Percentiles rank a stretch among this genome's conserved stretches.
phyloP scores from a whole-genome alignment of 2,329 filamentous ascomycete genomes.

The Curvularia sp. region DNA sequence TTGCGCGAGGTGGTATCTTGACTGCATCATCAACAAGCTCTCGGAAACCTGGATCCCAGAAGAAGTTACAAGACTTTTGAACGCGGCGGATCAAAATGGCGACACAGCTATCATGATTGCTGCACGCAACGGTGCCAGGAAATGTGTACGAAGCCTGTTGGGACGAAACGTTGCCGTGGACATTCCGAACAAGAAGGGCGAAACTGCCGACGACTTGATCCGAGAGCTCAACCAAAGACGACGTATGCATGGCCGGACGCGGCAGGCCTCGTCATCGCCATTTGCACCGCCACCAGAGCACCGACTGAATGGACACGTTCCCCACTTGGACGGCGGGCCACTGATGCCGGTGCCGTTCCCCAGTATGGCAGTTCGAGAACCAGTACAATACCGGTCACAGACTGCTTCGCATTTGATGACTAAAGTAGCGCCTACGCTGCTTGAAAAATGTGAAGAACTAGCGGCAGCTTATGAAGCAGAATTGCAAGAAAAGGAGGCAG shows the following conservation, averaged over 20 bases:
- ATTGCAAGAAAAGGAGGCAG: slow-evolving; percentile 72
- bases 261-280: slow-evolving; percentile 76
- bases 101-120: slow-evolving; percentile 91
- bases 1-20: slow-evolving; percentile 91
- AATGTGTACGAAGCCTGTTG: slow-evolving; percentile 70
- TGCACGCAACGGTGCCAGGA: slow-evolving; percentile 84
- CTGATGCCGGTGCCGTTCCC: slow-evolving; percentile 38
- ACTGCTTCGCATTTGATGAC: slow-evolving; percentile 66
- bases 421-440: slow-evolving; percentile 65
- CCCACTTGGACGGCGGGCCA: slow-evolving; percentile 33
- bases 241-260: slow-evolving; percentile 63
- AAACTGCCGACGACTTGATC: slow-evolving; percentile 85
- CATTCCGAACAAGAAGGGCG: slow-evolving; percentile 79
- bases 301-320: slow-evolving; percentile 38
- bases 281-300: slow-evolving; percentile 52
- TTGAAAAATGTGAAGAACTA: slow-evolving; percentile 53
- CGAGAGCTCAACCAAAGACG: slow-evolving; percentile 72
- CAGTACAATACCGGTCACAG: slow-evolving; percentile 52
- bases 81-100: slow-evolving; percentile 82
- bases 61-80: slow-evolving; percentile 78
- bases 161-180: slow-evolving; percentile 82
- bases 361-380: slow-evolving; percentile 28
- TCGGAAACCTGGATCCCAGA: slow-evolving; percentile 77
- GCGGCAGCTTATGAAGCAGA: slow-evolving; percentile 71
- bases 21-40: slow-evolving; percentile 87